Conservation (phyloP, 805 yeast genomes). For the Candida nanaspora region DNA sequence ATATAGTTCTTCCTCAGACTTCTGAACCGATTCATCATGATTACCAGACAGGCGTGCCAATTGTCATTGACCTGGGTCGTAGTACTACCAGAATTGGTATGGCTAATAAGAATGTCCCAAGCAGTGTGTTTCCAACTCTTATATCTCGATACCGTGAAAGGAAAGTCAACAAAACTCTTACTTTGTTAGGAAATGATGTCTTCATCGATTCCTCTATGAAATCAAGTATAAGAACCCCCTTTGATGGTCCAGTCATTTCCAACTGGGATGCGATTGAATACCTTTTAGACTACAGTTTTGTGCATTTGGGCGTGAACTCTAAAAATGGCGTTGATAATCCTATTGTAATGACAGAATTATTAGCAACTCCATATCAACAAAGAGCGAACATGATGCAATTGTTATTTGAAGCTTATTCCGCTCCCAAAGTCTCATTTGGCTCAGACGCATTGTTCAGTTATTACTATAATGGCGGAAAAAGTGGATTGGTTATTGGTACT, state of each 20-base stretch:
- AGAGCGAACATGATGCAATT: constrained; percentile 72
- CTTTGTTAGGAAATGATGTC: constrained; percentile 79
- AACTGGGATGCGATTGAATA: constrained; percentile 91
- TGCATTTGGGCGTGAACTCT: constrained; percentile 62
- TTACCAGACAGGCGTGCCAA: constrained; percentile 56
- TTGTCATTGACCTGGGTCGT: constrained; percentile 85
- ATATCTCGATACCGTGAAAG: constrained; percentile 77
- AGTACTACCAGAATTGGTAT: constrained; percentile 53
- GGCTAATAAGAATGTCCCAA: constrained; percentile 38
- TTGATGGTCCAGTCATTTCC: constrained; percentile 77
- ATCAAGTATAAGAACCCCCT: constrained; percentile 69
- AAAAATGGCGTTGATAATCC: constrained; percentile 64
- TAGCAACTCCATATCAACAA: constrained; percentile 66
- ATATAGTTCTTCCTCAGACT: constrained; percentile 27
- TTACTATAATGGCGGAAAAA: constrained; percentile 48
- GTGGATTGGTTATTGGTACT: constrained; percentile 74
- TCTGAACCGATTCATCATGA: constrained; percentile 41
- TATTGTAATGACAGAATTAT: constrained; percentile 68
- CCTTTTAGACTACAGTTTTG: constrained; percentile 76
- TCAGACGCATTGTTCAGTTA: constrained; percentile 77
- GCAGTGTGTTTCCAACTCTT: constrained; percentile 60
- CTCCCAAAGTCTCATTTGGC: constrained; percentile 72
- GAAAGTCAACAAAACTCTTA: constrained; percentile 49
- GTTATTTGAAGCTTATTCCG: constrained; percentile 75
- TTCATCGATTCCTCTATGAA: constrained; percentile 62